Conservation (phyloP, 495 filamentous ascomycete genomes). For the Immersiella caudata region DNA sequence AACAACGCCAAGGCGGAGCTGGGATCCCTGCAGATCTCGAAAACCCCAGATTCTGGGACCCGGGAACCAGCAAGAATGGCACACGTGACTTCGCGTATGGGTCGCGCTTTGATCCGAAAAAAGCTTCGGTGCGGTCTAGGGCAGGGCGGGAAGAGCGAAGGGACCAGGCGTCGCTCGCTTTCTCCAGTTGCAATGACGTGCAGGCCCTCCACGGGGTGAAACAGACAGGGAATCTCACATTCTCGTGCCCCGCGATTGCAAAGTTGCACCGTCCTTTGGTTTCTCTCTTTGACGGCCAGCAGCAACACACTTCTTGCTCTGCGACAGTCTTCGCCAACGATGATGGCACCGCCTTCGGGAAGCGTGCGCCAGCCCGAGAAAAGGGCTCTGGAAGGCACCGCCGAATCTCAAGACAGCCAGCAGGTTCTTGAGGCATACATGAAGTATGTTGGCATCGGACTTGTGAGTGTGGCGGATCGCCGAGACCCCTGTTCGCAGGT, state of each 20-base stretch:
- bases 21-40: conserved; percentile 3
- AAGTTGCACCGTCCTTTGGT: background rate
- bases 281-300: background rate
- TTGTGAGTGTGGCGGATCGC: conserved; percentile 28
- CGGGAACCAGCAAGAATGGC: background rate
- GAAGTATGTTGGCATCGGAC: conserved; percentile 25
- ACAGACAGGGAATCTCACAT: background rate
- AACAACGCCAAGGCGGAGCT: background rate
- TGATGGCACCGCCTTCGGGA: background rate
- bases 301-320: background rate
- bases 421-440: conserved; percentile 30
- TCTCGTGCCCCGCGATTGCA: background rate
- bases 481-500: background rate
- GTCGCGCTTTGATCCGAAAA: conserved; percentile 23
- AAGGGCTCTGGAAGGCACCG: conserved; percentile 22
- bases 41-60: conserved; percentile 14
- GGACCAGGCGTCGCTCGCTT: background rate
- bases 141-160: background rate
- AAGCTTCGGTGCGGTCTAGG: background rate
- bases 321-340: background rate
- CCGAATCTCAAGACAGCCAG: conserved; percentile 37
- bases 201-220: background rate
- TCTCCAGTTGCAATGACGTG: background rate
- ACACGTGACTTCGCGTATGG: conserved; percentile 30
- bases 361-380: conserved; percentile 31